A percentile compares a stretch with the other conserved stretches of the same genome.
Evolutionary conservation across 345 rosid genomes (phyloP).

Genomic region (Rhodomyrtus tomentosa): DNA sequence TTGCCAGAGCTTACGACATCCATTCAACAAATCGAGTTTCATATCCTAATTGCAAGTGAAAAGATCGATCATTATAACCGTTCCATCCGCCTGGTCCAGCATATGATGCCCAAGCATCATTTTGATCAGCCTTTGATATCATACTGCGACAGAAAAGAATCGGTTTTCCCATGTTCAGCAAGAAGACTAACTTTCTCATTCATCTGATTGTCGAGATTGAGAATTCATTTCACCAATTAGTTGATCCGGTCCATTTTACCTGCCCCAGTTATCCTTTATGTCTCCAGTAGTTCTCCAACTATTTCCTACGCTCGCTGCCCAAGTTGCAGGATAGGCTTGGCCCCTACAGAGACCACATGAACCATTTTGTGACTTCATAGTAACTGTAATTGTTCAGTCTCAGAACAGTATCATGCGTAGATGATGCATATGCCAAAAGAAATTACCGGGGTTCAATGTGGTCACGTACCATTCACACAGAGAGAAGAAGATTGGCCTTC

Average conservation of each 20-base stretch:
- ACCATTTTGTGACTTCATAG: background rate
- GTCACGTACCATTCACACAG: conserved; percentile 27
- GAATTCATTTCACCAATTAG: background rate
- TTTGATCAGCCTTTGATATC: conserved; percentile 20
- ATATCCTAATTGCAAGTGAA: background rate
- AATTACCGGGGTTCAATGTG: background rate
- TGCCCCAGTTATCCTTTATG: conserved; percentile 28
- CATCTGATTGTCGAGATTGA: background rate
- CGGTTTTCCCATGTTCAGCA: background rate
- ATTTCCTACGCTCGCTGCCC: conserved; percentile 34
- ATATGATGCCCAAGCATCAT: conserved; percentile 31
- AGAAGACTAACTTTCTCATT: background rate
- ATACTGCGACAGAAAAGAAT: conserved; percentile 11
- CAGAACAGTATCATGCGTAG: background rate
- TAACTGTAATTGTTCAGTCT: background rate
- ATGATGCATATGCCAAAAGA: background rate
- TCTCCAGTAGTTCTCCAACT: conserved; percentile 58
- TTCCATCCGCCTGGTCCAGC: conserved; percentile 57
- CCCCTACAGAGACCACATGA: conserved; percentile 13
- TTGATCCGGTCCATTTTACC: conserved; percentile 6
- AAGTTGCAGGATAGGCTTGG: conserved; percentile 26
- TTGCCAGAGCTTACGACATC: background rate
- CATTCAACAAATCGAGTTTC: background rate
- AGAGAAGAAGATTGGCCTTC: conserved; percentile 28
- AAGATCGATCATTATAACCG: conserved; percentile 1